These are phyloP conservation scores for Microcera coccophila DNA, from an alignment of 2,329 filamentous ascomycete genomes.

Conservation along the genomic window DNA sequence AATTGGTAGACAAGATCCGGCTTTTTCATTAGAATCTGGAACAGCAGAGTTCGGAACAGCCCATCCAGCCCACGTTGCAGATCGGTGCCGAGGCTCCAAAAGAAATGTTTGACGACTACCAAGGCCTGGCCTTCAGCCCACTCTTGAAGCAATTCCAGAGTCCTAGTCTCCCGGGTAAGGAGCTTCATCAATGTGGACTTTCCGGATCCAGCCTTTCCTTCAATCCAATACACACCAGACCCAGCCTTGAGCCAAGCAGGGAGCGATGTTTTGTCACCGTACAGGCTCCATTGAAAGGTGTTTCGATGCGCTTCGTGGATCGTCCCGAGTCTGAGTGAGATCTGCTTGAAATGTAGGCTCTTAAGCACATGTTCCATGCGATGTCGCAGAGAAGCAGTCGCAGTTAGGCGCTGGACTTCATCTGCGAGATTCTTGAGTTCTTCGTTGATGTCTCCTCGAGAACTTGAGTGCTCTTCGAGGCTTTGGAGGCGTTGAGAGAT, in stretches of 20 bases:
- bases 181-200: slow-evolving; percentile 5
- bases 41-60: slow-evolving; percentile 1
- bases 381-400: background rate
- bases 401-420: background rate
- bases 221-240: slow-evolving; percentile 2
- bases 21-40: slow-evolving; percentile 3
- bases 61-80: slow-evolving; percentile 2
- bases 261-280: background rate
- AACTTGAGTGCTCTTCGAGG: background rate
- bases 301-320: slow-evolving; percentile 1
- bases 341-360: slow-evolving; percentile 5
- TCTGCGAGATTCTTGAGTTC: background rate
- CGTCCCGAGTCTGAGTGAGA: slow-evolving; percentile 1
- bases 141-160: background rate
- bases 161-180: background rate
- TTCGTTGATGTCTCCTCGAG: background rate
- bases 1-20: background rate
- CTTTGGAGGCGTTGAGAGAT: background rate
- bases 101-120: slow-evolving; percentile 2
- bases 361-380: slow-evolving; percentile 1
- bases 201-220: slow-evolving; percentile 4
- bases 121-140: background rate
- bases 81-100: slow-evolving; percentile 2
- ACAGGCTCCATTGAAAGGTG: slow-evolving; percentile 3
- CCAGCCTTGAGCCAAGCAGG: background rate